Evolutionary conservation across 2,329 filamentous ascomycete genomes (phyloP).

Genomic region (Ramularia collo-cygni): DNA sequence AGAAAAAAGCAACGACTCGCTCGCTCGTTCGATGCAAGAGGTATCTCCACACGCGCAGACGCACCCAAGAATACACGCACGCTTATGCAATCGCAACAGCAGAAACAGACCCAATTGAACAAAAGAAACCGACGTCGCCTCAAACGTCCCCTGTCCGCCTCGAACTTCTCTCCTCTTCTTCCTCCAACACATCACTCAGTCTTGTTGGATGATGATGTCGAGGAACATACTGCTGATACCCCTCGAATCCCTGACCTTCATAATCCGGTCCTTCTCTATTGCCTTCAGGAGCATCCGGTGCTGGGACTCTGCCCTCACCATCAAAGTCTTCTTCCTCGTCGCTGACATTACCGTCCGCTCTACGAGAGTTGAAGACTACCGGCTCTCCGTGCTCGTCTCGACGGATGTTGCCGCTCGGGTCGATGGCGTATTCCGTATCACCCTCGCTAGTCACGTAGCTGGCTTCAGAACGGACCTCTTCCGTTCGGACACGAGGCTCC

Average conservation of each 20-base stretch:
- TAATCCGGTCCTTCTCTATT: conserved; percentile 26
- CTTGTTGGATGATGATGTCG: conserved; percentile 80
- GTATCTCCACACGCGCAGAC: too few species aligned
- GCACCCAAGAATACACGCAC: too few species aligned
- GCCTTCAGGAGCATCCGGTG: conserved; percentile 2
- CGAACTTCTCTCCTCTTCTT: conserved; percentile 56
- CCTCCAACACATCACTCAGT: conserved; percentile 80
- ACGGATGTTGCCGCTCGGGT: conserved; percentile 54
- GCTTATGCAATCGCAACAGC: too few species aligned
- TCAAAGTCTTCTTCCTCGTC: conserved; percentile 48
- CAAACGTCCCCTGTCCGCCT: conserved; percentile 23
- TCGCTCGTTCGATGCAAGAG: too few species aligned
- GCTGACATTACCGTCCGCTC: too few species aligned
- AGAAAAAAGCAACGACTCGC: too few species aligned
- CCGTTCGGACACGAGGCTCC: conserved; percentile 22
- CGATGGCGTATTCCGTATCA: conserved; percentile 65
- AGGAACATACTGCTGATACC: conserved; percentile 48
- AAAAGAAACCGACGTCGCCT: not conserved
- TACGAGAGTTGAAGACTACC: conserved; percentile 44
- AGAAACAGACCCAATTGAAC: too few species aligned
- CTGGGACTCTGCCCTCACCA: not conserved
- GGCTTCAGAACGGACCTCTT: conserved; percentile 19
- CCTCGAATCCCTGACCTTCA: conserved; percentile 54
- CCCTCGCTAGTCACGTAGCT: conserved; percentile 46
- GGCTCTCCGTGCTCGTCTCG: conserved; percentile 56